Evolutionary conservation across 1,284 basidiomycete species (phyloP), one percentile per base, ranked within the genome.

Genomic region (Apiotrichum veenhuisii): DNA sequence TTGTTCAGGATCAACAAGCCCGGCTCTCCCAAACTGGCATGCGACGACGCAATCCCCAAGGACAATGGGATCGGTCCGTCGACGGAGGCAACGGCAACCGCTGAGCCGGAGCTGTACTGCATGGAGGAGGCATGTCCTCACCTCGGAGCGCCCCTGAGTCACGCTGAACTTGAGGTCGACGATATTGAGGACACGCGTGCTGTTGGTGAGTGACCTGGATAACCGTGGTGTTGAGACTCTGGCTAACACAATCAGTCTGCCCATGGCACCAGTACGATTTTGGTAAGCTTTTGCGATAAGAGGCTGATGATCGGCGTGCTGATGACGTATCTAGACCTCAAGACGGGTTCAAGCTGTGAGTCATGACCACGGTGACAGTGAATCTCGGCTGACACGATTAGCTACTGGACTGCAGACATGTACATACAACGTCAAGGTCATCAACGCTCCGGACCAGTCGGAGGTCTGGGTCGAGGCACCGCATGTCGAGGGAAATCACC

Each of bases 71-170:
- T n/a, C n/a, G n/a, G n/a, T n/a, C n/a, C n/a, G n/a, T n/a, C n/a
- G n/a, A n/a, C n/a, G n/a, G n/a, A n/a, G n/a, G 26, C 20, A 25
- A 15, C 22, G 10, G 14, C 9, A 2, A 11, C 42, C 61, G 8
- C 65, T 27, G 66, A 77, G 47, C 77, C 78, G 9, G 85, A 88
- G 67, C 78, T 89, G 11, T 91, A 90, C 70, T 86, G 85, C 44
- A 91, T 93, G 89, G 89, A 91, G 73, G 84, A 88, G 10, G 83
- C 82, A 12, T 91, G 90, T 69, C 89, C 89, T 0, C 90, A 92
- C 76, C 81, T 91, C 3, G 89, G 88, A 2, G 89, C 88, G 7
- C 88, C 91, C 50, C 81, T 91, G 68, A 88, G 86, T 33, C 87
- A 89, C 60, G 71, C 72, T n/a, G 57, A 55, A 20, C 50, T 68